A percentile compares a stretch with the other conserved stretches of the same genome.
Evolutionary conservation across 2,329 filamentous ascomycete genomes (phyloP).

Genomic region (Cladorrhinum sp.): DNA sequence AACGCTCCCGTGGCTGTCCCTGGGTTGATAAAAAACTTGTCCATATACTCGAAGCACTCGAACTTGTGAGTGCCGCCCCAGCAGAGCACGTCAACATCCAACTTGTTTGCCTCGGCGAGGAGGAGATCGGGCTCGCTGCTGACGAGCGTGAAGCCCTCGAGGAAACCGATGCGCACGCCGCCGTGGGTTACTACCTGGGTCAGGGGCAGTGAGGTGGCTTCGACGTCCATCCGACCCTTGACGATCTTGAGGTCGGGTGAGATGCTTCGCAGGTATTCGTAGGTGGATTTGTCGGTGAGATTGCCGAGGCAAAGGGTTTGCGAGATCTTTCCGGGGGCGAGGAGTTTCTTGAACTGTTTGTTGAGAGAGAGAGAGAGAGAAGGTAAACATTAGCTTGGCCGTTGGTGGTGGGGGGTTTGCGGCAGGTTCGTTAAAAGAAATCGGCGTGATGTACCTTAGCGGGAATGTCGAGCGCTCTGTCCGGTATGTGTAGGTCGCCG

Average conservation of each 20-base stretch:
- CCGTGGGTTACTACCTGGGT: slow-evolving; percentile 66
- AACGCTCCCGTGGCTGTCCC: slow-evolving; percentile 65
- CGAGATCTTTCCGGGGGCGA: slow-evolving; percentile 78
- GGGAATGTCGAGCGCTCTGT: slow-evolving; percentile 86
- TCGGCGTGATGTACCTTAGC: slow-evolving; percentile 76
- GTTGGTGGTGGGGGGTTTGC: neutral
- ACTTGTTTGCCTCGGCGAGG: slow-evolving; percentile 64
- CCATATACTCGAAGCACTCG: slow-evolving; percentile 70
- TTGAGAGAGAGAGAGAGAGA: slow-evolving; percentile 1
- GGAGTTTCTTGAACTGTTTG: slow-evolving; percentile 75
- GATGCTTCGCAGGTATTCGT: slow-evolving; percentile 74
- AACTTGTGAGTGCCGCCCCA: slow-evolving; percentile 67
- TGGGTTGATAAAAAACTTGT: slow-evolving; percentile 71
- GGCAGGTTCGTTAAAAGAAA: slow-evolving; percentile 10
- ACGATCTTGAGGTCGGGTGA: slow-evolving; percentile 70
- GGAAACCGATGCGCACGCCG: slow-evolving; percentile 61
- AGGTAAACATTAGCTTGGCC: slow-evolving; percentile 1
- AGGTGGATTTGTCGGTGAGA: slow-evolving; percentile 74
- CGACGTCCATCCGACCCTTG: slow-evolving; percentile 64
- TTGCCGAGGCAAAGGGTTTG: slow-evolving; percentile 79
- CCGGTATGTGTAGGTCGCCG: slow-evolving; percentile 90
- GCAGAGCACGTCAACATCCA: slow-evolving; percentile 67
- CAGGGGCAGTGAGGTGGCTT: slow-evolving; percentile 62
- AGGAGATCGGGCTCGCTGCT: slow-evolving; percentile 65
- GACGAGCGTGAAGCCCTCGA: slow-evolving; percentile 66